These are phyloP conservation scores for Cucurbita moschata DNA, from an alignment of 306 rosid species.

Conservation along the genomic window DNA sequence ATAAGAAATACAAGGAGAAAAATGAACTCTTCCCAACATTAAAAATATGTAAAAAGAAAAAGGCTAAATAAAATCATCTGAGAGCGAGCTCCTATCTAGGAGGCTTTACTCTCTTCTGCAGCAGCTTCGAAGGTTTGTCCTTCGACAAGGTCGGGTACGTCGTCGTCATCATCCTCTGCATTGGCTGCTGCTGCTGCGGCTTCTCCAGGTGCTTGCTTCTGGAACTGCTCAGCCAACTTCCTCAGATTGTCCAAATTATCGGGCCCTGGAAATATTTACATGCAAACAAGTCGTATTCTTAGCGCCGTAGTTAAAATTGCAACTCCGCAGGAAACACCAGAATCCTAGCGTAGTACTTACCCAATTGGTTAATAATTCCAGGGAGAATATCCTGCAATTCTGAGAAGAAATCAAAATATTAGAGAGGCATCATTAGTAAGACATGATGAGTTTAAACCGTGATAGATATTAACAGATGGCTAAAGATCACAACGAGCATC, in stretches of 20 bases:
- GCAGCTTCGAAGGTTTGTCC: slow-evolving; percentile 83
- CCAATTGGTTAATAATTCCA: slow-evolving; percentile 77
- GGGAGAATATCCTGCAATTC: slow-evolving; percentile 99
- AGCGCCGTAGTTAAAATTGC: too few species aligned
- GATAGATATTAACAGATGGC: neutral
- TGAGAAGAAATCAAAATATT: slow-evolving; percentile 15
- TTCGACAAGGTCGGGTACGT: slow-evolving; percentile 75
- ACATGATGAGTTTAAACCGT: neutral
- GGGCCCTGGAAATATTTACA: slow-evolving; percentile 48
- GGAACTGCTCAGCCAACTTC: slow-evolving; percentile 78
- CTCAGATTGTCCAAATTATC: slow-evolving; percentile 88
- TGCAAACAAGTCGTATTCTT: neutral
- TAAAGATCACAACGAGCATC: neutral
- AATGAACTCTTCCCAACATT: neutral
- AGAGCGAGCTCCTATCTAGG: slow-evolving; percentile 18
- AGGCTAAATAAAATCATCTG: slow-evolving; percentile 1
- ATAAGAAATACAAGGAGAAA: neutral
- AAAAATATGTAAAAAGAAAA: neutral
- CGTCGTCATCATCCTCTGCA: slow-evolving; percentile 47
- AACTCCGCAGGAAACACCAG: neutral
- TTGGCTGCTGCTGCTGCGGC: slow-evolving; percentile 18
- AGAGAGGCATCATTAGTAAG: neutral
- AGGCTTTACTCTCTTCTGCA: slow-evolving; percentile 49
- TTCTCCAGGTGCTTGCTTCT: slow-evolving; percentile 68
- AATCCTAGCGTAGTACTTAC: slow-evolving; percentile 18